These are phyloP conservation scores for Nicotiana tomentosiformis DNA, from an alignment of 257 asterid species.

Conservation along the genomic window DNA sequence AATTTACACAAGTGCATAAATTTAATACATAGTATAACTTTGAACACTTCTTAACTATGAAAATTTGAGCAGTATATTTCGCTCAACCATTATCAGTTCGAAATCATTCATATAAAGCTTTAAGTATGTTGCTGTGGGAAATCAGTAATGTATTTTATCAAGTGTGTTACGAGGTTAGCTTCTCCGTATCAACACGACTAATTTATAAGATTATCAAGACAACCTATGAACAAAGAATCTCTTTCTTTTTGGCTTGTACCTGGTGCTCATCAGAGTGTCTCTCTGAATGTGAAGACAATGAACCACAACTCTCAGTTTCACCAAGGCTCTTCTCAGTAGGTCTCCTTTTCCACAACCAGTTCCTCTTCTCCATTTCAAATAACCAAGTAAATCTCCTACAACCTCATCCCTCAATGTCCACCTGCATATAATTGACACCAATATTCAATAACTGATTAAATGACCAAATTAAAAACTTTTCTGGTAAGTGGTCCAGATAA, in stretches of 20 bases:
- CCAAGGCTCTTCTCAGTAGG: constrained; percentile 57
- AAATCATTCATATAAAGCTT: background rate
- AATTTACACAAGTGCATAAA: background rate
- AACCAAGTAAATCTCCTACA: constrained; percentile 4
- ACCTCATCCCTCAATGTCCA: constrained; percentile 12
- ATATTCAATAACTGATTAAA: background rate
- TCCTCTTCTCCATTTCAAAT: constrained; percentile 53
- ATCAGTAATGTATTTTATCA: background rate
- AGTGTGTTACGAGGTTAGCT: background rate
- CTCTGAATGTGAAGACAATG: constrained; percentile 55
- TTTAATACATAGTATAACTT: background rate
- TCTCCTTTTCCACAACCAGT: constrained; percentile 71
- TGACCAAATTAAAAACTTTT: background rate
- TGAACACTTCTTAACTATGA: background rate
- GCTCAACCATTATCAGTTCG: background rate
- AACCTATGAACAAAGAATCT: background rate
- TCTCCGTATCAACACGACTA: background rate
- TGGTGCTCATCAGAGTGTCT: constrained; percentile 61
- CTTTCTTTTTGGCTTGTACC: constrained; percentile 18
- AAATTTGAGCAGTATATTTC: background rate
- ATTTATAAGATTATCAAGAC: background rate
- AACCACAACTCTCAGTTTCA: constrained; percentile 63
- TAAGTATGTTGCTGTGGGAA: background rate
- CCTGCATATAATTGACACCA: constrained; percentile 20
- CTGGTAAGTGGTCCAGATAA: background rate